These are phyloP conservation scores for Ceratobasidium sp. DNA, from an alignment of 1,284 basidiomycete species.

Conservation along the genomic window DNA sequence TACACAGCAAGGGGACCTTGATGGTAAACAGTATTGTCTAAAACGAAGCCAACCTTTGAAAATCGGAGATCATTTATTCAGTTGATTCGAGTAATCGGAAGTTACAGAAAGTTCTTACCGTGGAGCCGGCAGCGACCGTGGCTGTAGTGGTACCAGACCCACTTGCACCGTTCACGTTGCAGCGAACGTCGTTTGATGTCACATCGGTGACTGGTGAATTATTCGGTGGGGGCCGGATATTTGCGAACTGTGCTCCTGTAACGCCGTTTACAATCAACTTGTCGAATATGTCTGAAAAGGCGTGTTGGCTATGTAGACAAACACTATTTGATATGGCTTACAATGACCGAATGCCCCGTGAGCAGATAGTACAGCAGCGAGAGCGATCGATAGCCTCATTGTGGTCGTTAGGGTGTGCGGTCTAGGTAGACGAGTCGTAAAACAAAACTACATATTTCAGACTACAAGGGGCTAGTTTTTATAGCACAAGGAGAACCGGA, in stretches of 20 bases:
- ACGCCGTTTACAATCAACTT: conserved; percentile 59
- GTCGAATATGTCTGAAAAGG: conserved; percentile 31
- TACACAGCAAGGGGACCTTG: conserved; percentile 64
- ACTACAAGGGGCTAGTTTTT: not conserved
- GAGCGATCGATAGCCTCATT: conserved; percentile 16
- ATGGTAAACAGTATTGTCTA: conserved; percentile 62
- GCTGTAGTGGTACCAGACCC: conserved; percentile 60
- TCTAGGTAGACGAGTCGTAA: too few relatives aligned
- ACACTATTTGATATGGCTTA: not conserved
- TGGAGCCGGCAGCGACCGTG: conserved; percentile 61
- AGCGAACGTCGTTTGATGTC: conserved; percentile 61
- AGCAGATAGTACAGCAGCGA: not conserved
- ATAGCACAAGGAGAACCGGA: not conserved
- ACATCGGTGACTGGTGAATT: conserved; percentile 69
- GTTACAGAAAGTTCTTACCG: conserved; percentile 36
- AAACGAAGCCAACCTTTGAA: conserved; percentile 55
- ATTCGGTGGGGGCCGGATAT: conserved; percentile 63
- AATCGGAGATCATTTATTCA: conserved; percentile 64
- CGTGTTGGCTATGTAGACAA: not conserved
- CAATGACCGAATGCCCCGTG: conserved; percentile 10
- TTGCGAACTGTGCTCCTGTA: conserved; percentile 56
- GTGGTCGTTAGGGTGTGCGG: not conserved
- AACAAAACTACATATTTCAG: not conserved
- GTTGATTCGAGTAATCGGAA: conserved; percentile 51
- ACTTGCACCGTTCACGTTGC: conserved; percentile 64